These are phyloP conservation scores for Amphirosellinia nigrospora DNA, from an alignment of 495 filamentous ascomycete genomes.

Conservation along the genomic window DNA sequence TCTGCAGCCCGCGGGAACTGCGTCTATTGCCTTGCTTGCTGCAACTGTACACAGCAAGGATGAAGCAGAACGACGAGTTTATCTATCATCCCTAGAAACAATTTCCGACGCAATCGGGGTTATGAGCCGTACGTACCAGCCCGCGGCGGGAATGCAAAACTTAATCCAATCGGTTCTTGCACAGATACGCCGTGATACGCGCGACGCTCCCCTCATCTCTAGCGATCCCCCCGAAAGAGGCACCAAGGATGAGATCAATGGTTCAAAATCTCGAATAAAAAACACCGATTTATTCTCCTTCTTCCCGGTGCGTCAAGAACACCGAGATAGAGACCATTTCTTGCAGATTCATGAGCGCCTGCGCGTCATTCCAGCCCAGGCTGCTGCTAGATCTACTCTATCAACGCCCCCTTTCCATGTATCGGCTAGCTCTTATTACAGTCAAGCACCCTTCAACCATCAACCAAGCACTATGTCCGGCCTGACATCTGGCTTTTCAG, in stretches of 20 bases:
- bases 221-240: not conserved
- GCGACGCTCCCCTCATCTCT: not conserved
- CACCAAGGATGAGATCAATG: not conserved
- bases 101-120: conserved; percentile 50
- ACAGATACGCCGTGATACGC: conserved; percentile 34
- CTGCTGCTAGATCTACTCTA: not conserved
- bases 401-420: not conserved
- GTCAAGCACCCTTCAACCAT: not conserved
- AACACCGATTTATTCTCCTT: not conserved
- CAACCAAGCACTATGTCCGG: conserved; percentile 3
- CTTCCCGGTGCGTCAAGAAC: not conserved
- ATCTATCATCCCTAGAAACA: conserved; percentile 46
- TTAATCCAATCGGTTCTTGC: conserved; percentile 43
- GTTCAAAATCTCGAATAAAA: not conserved
- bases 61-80: conserved; percentile 42
- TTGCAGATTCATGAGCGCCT: not conserved
- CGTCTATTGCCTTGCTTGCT: conserved; percentile 58
- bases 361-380: not conserved
- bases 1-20: conserved; percentile 59
- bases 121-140: conserved; percentile 49
- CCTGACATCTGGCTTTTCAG: conserved; percentile 25
- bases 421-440: not conserved
- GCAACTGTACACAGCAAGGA: conserved; percentile 48
- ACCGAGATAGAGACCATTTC: not conserved
- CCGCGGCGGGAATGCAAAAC: conserved; percentile 43